Conservation (phyloP, 345 rosid genomes). For the Erucastrum elatum region DNA sequence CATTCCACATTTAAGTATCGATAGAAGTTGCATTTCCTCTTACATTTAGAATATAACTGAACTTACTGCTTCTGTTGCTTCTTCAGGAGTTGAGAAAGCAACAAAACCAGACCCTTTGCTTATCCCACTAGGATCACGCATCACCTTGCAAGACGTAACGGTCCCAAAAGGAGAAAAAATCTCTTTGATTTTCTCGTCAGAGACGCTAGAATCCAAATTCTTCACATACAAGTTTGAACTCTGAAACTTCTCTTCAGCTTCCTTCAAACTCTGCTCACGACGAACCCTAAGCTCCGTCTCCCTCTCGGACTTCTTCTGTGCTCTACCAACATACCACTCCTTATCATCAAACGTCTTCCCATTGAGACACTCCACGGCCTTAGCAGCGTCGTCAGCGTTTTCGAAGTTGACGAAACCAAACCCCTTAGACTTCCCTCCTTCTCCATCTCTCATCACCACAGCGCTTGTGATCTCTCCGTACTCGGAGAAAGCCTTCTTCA, state of each 20-base stretch:
- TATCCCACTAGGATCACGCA: slow-evolving; percentile 77
- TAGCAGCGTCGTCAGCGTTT: slow-evolving; percentile 82
- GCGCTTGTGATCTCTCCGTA: slow-evolving; percentile 80
- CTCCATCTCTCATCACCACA: slow-evolving; percentile 82
- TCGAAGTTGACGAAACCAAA: slow-evolving; percentile 97
- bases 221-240: slow-evolving; percentile 85
- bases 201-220: slow-evolving; percentile 77
- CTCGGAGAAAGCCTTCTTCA: slow-evolving; percentile 69
- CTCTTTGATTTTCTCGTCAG: slow-evolving; percentile 87
- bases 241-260: slow-evolving; percentile 80
- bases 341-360: slow-evolving; percentile 76
- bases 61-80: slow-evolving; percentile 78
- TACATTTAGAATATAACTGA: too few species aligned
- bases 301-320: slow-evolving; percentile 87
- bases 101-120: slow-evolving; percentile 86
- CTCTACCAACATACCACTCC: slow-evolving; percentile 94
- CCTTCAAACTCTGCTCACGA: slow-evolving; percentile 81
- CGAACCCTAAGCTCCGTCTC: slow-evolving; percentile 62
- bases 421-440: slow-evolving; percentile 83
- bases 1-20: too few species aligned
- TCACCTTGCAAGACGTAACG: slow-evolving; percentile 90
- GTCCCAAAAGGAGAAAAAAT: slow-evolving; percentile 73
- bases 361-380: slow-evolving; percentile 81
- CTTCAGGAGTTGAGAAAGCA: slow-evolving; percentile 77
- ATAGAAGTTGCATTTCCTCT: too few species aligned